Evolutionary conservation across 495 filamentous ascomycete genomes (phyloP), one percentile per base, ranked within the genome.

Genomic region (Geopyxis carbonaria): DNA sequence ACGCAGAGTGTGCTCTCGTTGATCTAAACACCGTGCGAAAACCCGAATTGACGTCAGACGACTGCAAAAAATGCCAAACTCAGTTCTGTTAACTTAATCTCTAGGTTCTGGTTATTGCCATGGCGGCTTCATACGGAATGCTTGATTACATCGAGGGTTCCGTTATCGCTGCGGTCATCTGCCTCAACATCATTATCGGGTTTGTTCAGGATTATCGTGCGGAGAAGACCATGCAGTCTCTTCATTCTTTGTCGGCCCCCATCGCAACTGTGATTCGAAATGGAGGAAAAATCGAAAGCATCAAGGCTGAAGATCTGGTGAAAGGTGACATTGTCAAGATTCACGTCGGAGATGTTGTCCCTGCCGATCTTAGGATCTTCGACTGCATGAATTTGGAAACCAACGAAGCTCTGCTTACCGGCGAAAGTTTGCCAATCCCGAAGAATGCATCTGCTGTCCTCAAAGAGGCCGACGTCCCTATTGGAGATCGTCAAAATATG

Each of bases 91-190:
- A 34, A 14, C 37, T 34, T 32, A 36, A 22, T n/a, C 37, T 49
- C 23, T 50, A 80, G 71, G 73, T 85, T 34, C 66, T 85, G n/a
- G 62, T 78, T 24, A 60, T 78, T 34, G 79, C 76, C 42, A 83
- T 82, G 78, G 72, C 67, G 19, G 61, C 82, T 27, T 79, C 76
- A 39, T 83, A 77, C 50, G 76, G 70, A 43, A 79, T 81, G 45
- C 57, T 70, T 40, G 76, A 80, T 45, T 84, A 70, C 48, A 74
- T 81, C 49, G 78, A 84, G 61, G 78, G 75, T 29, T 75, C 74
- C 36, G 78, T 83, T 42, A 73, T 82, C 36, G 66, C 75, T 1
- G 75, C 74, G 27, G 77, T 84, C 45, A 80, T 84, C 40, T 44
- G 71, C 28, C 62, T 84, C 46, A 84, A 84, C 54, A 73, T 82